A percentile compares a stretch with the other conserved stretches of the same genome.
phyloP scores from a whole-genome alignment of 1,284 basidiomycete species.

The Pholiota adiposa region DNA sequence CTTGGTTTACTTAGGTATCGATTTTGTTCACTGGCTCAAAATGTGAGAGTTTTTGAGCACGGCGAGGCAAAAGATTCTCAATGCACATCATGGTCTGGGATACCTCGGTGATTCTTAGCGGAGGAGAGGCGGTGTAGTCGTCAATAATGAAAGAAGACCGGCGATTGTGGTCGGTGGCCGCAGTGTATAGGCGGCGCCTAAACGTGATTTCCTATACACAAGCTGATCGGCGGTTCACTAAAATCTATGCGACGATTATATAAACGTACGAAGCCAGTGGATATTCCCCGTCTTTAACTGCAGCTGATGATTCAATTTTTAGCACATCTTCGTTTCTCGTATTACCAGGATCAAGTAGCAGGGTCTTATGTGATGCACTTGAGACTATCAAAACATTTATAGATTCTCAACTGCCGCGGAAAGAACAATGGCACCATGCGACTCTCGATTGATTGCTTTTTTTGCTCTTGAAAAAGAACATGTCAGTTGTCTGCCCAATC shows the following conservation, averaged over 20 bases:
- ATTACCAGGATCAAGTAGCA: not conserved
- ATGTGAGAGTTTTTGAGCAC: not conserved
- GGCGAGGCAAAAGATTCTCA: not conserved
- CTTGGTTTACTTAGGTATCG: not conserved
- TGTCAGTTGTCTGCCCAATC: too few relatives aligned
- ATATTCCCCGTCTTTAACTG: not conserved
- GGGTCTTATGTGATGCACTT: too few relatives aligned
- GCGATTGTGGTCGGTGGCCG: not conserved
- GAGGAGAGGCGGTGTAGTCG: slow-evolving; percentile 7
- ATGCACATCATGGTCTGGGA: not conserved
- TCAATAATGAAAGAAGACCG: not conserved
- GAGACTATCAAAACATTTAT: too few relatives aligned
- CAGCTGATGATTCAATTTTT: too few relatives aligned
- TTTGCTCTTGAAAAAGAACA: too few relatives aligned
- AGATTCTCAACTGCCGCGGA: too few relatives aligned
- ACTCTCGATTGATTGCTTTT: too few relatives aligned
- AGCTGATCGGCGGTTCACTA: not conserved
- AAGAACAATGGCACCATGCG: too few relatives aligned
- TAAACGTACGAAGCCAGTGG: not conserved
- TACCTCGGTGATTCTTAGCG: not conserved
- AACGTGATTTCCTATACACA: not conserved
- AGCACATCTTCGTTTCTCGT: too few relatives aligned
- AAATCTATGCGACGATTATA: not conserved
- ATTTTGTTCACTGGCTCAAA: not conserved
- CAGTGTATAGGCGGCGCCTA: slow-evolving; percentile 3